These are phyloP conservation scores for Cinnamomum micranthum DNA, from an alignment of 164 flowering plant genomes.

Conservation along the genomic window DNA sequence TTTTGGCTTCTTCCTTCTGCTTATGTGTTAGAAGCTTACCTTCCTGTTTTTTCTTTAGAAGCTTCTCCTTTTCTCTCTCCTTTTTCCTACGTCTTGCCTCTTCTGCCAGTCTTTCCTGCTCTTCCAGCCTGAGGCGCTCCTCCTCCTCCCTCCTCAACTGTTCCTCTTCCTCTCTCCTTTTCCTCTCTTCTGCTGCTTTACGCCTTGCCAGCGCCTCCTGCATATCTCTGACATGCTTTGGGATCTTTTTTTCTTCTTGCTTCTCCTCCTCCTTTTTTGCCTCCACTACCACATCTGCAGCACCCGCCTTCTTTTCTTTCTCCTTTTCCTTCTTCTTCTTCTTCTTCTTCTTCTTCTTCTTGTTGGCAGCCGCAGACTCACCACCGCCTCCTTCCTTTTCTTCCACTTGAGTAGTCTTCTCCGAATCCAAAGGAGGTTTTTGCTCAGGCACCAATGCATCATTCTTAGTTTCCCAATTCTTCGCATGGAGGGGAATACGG, in stretches of 20 bases:
- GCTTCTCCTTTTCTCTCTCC: slow-evolving; percentile 91
- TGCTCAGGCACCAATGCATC: slow-evolving; percentile 1
- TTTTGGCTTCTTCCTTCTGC: slow-evolving; percentile 90
- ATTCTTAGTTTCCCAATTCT: slow-evolving; percentile 1
- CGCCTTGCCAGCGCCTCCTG: slow-evolving; percentile 82
- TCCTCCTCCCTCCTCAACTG: slow-evolving; percentile 83
- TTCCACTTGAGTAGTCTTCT: slow-evolving; percentile 59
- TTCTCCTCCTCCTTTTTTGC: slow-evolving; percentile 38
- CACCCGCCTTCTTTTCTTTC: slow-evolving; percentile 54
- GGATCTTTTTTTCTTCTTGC: slow-evolving; percentile 61
- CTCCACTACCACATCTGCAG: slow-evolving; percentile 16
- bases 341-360: slow-evolving; percentile 91
- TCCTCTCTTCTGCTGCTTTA: slow-evolving; percentile 79
- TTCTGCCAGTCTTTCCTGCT: slow-evolving; percentile 73
- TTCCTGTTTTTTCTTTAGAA: slow-evolving; percentile 68
- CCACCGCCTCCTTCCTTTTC: slow-evolving; percentile 26
- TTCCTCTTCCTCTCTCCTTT: slow-evolving; percentile 90
- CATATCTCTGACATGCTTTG: slow-evolving; percentile 97
- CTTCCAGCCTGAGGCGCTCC: slow-evolving; percentile 70
- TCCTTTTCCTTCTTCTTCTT: slow-evolving; percentile 86
- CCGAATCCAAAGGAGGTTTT: slow-evolving; percentile 20
- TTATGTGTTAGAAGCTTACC: slow-evolving; percentile 77
- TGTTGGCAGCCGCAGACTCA: slow-evolving; percentile 90
- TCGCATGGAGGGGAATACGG: slow-evolving; percentile 17
- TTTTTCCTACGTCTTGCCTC: slow-evolving; percentile 81